Base-by-base conservation (phyloP, 768 basidiomycete species). In the Fomitopsis serialis region DNA sequence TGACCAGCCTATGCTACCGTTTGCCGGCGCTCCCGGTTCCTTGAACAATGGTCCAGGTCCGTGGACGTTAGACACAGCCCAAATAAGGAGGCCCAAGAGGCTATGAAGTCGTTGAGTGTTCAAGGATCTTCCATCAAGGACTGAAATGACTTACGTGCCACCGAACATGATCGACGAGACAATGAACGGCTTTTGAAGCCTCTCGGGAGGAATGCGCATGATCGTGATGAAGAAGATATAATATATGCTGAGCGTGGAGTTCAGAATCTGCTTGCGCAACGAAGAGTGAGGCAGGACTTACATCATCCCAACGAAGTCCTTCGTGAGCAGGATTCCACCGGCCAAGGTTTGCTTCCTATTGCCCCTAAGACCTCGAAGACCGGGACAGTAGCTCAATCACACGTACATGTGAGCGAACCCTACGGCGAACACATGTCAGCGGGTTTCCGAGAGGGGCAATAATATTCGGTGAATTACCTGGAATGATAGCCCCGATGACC, bases 161-260 rank as follows among this genome's bases (percentile, higher is more conserved):
- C 48, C 48, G 22, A 49, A 49, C 34, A 49, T 19, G 12, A 40
- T 23, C 10, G 48, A 49, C 2, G 48, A 49, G 32, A 49, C 35
- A 12, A 49, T 37, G 22, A 49, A 49, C 13, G 48, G 48, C 35
- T 25, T 36, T n/a, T 49, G 48, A 25, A 49, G 48, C 34, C 23
- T 49, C 48, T 49, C 48, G 32, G 48, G 48, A 21, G 48, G 48
- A 11, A 49, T 49, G 34, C 48, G 48, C 48, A 49, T 49, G 24
- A 49, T 49, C 19, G 36, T 40, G 36, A 49, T 40, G 22, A 49
- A 49, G 48, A 49, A 49, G 19, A 49, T 35, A 34, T 49, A 49
- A 34, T 49, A 49, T 7, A 49, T 49, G 48, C 48, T 40, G 36
- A 23, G 15, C 7, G 29, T 11, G 11, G 7, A 15, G 21, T 47